These are phyloP conservation scores for Alternaria triticina DNA, from an alignment of 2,329 filamentous ascomycete species.

Conservation along the genomic window DNA sequence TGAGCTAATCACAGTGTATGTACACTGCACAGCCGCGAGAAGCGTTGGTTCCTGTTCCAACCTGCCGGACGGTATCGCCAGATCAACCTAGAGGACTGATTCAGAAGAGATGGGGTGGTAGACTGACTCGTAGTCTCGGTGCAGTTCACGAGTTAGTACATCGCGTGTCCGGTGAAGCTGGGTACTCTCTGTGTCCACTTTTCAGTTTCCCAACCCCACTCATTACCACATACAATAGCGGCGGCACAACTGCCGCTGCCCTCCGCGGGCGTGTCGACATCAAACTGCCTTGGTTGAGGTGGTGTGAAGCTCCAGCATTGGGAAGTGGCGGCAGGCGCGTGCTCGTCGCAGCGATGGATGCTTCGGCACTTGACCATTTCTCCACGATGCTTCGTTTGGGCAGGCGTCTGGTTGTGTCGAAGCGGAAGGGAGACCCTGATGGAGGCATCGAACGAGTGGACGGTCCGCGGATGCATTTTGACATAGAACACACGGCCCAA, in stretches of 20 bases:
- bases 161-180: not conserved
- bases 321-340: not conserved
- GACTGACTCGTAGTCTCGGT: constrained; percentile 14
- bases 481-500: not conserved
- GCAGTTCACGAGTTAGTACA: not conserved
- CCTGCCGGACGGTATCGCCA: constrained; percentile 14
- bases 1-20: constrained; percentile 17
- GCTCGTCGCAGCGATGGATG: not conserved
- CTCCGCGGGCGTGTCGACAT: not conserved
- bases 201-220: not conserved
- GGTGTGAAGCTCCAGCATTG: not conserved
- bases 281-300: not conserved
- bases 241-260: not conserved
- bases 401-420: not conserved
- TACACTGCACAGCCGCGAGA: constrained; percentile 15
- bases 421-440: not conserved
- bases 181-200: not conserved
- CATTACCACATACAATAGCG: not conserved
- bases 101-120: constrained; percentile 10
- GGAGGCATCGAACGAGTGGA: not conserved
- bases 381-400: not conserved
- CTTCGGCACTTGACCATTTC: not conserved
- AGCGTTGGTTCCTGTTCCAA: constrained; percentile 24
- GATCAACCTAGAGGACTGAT: constrained; percentile 17
- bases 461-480: not conserved